phyloP scores from a whole-genome alignment of 805 yeast species.

The Metschnikowia rubicola region DNA sequence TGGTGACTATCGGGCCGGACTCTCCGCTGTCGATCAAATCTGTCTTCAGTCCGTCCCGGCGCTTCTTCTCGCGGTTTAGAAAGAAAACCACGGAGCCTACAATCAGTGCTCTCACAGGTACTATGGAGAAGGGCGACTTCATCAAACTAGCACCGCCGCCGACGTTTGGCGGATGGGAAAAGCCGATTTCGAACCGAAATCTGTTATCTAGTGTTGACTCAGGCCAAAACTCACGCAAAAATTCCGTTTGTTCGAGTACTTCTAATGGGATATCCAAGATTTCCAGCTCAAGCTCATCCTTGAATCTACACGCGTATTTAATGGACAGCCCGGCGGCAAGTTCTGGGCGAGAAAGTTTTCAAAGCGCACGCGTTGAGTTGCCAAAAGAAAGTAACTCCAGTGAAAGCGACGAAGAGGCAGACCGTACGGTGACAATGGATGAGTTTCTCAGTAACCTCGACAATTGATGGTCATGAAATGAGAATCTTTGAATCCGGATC shows the following conservation, averaged over 20 bases:
- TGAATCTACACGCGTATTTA: constrained; percentile 41
- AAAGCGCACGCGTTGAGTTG: neutral
- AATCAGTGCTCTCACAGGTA: constrained; percentile 30
- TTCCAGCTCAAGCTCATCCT: constrained; percentile 38
- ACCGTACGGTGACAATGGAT: constrained; percentile 19
- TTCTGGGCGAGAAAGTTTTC: constrained; percentile 1
- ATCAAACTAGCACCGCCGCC: constrained; percentile 39
- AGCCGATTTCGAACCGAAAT: constrained; percentile 7
- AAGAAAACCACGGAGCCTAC: constrained; percentile 22
- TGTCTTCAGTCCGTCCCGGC: constrained; percentile 37
- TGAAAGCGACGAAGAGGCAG: constrained; percentile 9
- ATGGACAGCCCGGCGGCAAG: constrained; percentile 29
- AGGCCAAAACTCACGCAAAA: constrained; percentile 19
- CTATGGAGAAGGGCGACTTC: constrained; percentile 10
- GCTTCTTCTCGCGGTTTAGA: constrained; percentile 32
- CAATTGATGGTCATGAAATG: neutral
- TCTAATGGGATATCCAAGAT: constrained; percentile 29
- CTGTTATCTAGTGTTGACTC: constrained; percentile 14
- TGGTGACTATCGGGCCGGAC: constrained; percentile 37
- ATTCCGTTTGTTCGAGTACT: constrained; percentile 24
- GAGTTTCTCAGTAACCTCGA: constrained; percentile 12
- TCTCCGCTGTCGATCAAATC: constrained; percentile 32
- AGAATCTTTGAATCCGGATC: neutral
- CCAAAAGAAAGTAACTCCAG: too few relatives aligned
- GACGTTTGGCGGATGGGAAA: constrained; percentile 22